Evolutionary conservation across 352 stramenopile species (phyloP).

Genomic region (Pythium rhizo-oryzae): DNA sequence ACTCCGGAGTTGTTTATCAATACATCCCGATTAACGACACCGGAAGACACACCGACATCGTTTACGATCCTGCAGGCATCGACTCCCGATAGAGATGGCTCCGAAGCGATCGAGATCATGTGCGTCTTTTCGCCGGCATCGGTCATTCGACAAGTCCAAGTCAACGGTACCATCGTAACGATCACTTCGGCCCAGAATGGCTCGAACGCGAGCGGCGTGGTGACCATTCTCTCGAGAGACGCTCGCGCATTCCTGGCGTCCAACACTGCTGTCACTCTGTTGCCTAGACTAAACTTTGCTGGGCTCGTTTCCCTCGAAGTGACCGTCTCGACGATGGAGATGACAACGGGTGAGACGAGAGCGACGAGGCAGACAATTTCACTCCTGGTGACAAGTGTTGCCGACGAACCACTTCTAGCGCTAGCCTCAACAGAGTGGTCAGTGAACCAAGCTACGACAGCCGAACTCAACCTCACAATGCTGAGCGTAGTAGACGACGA

Average conservation of each 20-base stretch:
- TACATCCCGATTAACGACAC: conserved; percentile 26
- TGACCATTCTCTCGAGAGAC: conserved; percentile 30
- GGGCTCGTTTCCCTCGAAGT: conserved; percentile 40
- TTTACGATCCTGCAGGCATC: conserved; percentile 43
- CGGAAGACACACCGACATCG: conserved; percentile 37
- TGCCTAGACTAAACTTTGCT: conserved; percentile 41
- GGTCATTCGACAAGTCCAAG: conserved; percentile 33
- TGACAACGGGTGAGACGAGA: conserved; percentile 28
- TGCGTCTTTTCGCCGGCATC: conserved; percentile 37
- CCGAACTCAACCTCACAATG: conserved; percentile 34
- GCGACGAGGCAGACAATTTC: conserved; percentile 28
- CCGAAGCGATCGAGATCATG: conserved; percentile 49
- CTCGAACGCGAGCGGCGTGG: conserved; percentile 10
- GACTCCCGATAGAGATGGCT: conserved; percentile 50
- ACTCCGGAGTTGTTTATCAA: conserved; percentile 38
- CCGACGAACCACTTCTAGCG: conserved; percentile 38
- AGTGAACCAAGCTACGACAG: conserved; percentile 40
- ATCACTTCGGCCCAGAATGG: conserved; percentile 4
- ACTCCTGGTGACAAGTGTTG: conserved; percentile 35
- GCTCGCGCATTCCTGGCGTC: conserved; percentile 10
- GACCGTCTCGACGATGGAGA: conserved; percentile 35
- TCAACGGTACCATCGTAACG: conserved; percentile 33
- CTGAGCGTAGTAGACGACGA: conserved; percentile 43
- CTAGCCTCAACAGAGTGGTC: conserved; percentile 24
- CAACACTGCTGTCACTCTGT: conserved; percentile 35